A percentile compares a stretch with the other conserved stretches of the same genome.
These are phyloP conservation scores for Magnusiomyces suaveolens DNA, from an alignment of 1,139 yeast genomes.

Conservation along the genomic window DNA sequence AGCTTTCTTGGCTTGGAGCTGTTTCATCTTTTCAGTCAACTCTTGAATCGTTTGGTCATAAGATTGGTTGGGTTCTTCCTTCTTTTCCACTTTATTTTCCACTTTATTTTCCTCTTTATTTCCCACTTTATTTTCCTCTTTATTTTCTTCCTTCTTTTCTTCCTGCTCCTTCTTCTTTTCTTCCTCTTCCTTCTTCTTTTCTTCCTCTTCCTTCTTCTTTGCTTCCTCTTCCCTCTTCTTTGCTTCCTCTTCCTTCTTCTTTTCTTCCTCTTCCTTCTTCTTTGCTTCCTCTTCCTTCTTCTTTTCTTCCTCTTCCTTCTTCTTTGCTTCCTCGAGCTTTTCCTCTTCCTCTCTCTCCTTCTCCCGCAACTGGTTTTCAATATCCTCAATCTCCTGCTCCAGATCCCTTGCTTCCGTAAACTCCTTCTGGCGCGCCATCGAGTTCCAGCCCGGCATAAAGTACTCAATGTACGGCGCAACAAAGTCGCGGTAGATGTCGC, in stretches of 20 bases:
- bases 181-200: neutral
- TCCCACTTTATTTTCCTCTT: neutral
- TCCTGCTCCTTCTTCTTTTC: neutral
- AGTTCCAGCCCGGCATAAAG: constrained; percentile 18
- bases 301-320: neutral
- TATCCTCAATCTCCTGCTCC: constrained; percentile 6
- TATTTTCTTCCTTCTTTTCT: neutral
- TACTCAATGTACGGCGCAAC: constrained; percentile 19
- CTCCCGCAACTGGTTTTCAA: neutral
- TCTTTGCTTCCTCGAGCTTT: constrained; percentile 2
- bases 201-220: neutral
- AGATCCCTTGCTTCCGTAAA: constrained; percentile 13
- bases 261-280: neutral
- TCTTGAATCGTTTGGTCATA: too few relatives aligned
- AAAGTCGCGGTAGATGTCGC: constrained; percentile 23
- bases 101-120: neutral
- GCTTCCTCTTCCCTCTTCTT: neutral
- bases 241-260: neutral
- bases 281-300: neutral
- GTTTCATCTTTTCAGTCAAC: neutral
- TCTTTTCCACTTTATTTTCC: neutral
- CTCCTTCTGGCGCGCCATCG: constrained; percentile 16
- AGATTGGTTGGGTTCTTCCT: too few relatives aligned
- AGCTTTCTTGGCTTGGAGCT: neutral
- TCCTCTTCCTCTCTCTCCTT: constrained; percentile 5